Conservation (phyloP, 2,329 filamentous ascomycete genomes). For the Trichoderma sp. region DNA sequence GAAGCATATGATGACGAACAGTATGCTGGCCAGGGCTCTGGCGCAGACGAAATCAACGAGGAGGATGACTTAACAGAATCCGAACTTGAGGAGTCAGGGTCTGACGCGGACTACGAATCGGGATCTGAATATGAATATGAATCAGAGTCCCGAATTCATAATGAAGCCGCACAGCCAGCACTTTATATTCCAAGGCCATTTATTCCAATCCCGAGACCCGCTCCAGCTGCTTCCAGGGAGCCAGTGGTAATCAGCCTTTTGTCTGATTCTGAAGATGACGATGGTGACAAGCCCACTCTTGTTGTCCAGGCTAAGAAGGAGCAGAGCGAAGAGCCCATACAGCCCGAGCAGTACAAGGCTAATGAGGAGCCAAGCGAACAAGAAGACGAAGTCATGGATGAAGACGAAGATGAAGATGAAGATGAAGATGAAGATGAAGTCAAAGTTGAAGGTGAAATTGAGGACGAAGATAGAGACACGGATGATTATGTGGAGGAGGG, state of each 20-base stretch:
- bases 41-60: neutral
- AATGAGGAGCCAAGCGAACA: neutral
- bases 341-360: neutral
- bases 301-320: constrained; percentile 4
- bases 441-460: constrained; percentile 19
- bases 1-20: constrained; percentile 2
- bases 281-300: constrained; percentile 31
- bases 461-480: constrained; percentile 5
- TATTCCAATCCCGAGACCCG: constrained; percentile 16
- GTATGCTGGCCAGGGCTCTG: neutral
- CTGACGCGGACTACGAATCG: constrained; percentile 34
- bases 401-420: constrained; percentile 8
- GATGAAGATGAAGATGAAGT: neutral
- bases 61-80: constrained; percentile 27
- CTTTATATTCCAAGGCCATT: neutral
- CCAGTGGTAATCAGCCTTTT: constrained; percentile 51
- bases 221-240: constrained; percentile 31
- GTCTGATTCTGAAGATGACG: constrained; percentile 50
- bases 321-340: neutral
- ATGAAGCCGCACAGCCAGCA: constrained; percentile 10
- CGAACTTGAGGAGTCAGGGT: constrained; percentile 34
- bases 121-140: constrained; percentile 34
- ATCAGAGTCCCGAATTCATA: constrained; percentile 20
- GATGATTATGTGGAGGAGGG: neutral
- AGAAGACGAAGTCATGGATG: constrained; percentile 5